Percentiles rank a stretch among this genome's conserved stretches.
phyloP scores from a whole-genome alignment of 768 basidiomycete species.

The Pholiota molesta region DNA sequence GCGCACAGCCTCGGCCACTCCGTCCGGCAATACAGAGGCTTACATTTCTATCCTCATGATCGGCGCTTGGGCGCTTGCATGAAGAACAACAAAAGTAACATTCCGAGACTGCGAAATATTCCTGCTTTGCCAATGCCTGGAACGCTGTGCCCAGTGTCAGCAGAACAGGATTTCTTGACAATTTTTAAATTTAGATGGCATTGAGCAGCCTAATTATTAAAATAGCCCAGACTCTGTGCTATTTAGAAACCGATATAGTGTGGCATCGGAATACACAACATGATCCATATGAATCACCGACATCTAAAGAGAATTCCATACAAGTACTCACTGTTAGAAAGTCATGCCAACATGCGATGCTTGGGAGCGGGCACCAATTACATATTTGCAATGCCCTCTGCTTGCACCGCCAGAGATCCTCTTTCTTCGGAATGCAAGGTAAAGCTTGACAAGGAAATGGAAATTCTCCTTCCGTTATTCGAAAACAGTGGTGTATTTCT shows the following conservation, averaged over 20 bases:
- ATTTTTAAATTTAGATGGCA: no score
- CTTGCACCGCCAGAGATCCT: not conserved
- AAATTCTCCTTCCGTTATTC: not conserved
- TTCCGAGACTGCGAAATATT: not conserved
- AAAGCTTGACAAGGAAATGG: not conserved
- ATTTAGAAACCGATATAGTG: not conserved
- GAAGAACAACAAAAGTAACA: not conserved
- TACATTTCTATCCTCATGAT: not conserved
- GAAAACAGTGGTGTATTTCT: not conserved
- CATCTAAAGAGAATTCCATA: not conserved
- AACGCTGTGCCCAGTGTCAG: not conserved
- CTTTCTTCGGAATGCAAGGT: not conserved
- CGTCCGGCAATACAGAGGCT: not conserved
- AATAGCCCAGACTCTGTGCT: not conserved
- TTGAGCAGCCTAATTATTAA: not conserved
- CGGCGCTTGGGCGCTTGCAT: not conserved
- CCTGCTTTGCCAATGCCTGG: not conserved
- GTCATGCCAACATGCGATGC: not conserved
- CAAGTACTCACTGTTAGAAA: not conserved
- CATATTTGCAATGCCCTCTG: not conserved
- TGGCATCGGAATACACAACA: not conserved
- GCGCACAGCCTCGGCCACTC: constrained; percentile 10
- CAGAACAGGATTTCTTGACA: not conserved
- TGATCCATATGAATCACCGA: not conserved
- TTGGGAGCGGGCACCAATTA: not conserved